A percentile compares a stretch with the other conserved stretches of the same genome.
Conservation (phyloP, 2,329 filamentous ascomycete species). For the Exophiala bonariae region DNA sequence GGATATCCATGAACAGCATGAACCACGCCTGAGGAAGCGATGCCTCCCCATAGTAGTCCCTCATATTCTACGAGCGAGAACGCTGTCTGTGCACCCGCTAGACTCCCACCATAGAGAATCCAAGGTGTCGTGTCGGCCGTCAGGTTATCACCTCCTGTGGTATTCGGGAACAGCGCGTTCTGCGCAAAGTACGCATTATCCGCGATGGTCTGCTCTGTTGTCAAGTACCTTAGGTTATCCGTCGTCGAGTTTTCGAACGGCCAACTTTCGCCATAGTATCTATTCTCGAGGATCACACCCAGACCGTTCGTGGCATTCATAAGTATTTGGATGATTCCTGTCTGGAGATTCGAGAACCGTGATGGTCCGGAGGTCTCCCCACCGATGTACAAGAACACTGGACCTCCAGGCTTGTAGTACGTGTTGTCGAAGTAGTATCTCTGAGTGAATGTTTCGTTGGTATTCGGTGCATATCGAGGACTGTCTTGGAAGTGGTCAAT, state of each 20-base stretch:
- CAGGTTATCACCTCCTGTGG: constrained; percentile 33
- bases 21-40: constrained; percentile 48
- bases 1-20: constrained; percentile 46
- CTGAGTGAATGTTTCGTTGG: constrained; percentile 52
- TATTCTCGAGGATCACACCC: constrained; percentile 46
- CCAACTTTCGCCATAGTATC: constrained; percentile 43
- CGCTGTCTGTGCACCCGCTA: constrained; percentile 45
- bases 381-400: constrained; percentile 43
- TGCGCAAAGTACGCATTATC: constrained; percentile 47
- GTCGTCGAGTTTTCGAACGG: constrained; percentile 39
- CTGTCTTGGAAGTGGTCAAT: constrained; percentile 27
- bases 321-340: constrained; percentile 52
- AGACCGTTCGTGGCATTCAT: constrained; percentile 56
- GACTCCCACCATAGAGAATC: constrained; percentile 49
- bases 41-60: constrained; percentile 45
- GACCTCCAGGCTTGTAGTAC: constrained; percentile 57
- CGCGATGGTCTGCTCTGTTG: constrained; percentile 44
- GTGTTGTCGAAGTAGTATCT: constrained; percentile 56
- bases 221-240: constrained; percentile 44
- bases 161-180: constrained; percentile 30
- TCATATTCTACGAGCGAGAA: constrained; percentile 43
- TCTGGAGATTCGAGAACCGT: constrained; percentile 45
- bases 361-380: constrained; percentile 40
- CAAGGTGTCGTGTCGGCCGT: constrained; percentile 44
- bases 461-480: constrained; percentile 22